Evolutionary conservation across 2,329 filamentous ascomycete species (phyloP).

Genomic region (Nothophaeocryptopus gaeumannii): DNA sequence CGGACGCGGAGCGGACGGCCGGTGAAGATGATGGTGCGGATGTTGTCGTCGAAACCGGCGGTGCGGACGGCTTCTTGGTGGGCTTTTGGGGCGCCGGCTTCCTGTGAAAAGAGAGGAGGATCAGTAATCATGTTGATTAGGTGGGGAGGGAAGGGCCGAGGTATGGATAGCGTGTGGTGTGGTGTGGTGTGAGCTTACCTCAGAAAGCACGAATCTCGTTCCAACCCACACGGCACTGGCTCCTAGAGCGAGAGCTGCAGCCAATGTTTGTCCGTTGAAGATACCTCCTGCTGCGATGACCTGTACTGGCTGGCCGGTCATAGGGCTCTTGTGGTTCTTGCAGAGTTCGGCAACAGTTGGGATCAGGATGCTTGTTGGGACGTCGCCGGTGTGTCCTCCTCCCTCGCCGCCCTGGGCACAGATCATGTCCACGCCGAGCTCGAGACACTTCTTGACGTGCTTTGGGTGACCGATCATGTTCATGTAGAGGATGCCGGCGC

Average conservation of each 20-base stretch:
- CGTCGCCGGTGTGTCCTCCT: slow-evolving; percentile 75
- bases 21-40: slow-evolving; percentile 98
- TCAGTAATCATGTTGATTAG: slow-evolving; percentile 11
- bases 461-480: slow-evolving; percentile 99
- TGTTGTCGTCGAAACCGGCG: slow-evolving; percentile 88
- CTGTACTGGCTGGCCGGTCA: slow-evolving; percentile 84
- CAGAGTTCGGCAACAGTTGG: slow-evolving; percentile 82
- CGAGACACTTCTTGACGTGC: slow-evolving; percentile 94
- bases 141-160: neutral
- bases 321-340: slow-evolving; percentile 76
- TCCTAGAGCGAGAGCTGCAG: slow-evolving; percentile 87
- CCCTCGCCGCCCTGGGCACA: slow-evolving; percentile 98
- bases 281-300: slow-evolving; percentile 93
- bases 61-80: slow-evolving; percentile 96
- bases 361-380: slow-evolving; percentile 88
- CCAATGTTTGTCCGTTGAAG: slow-evolving; percentile 86
- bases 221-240: slow-evolving; percentile 93
- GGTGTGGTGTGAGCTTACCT: slow-evolving; percentile 38
- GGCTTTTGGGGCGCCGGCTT: slow-evolving; percentile 87
- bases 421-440: slow-evolving; percentile 90
- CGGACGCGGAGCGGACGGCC: slow-evolving; percentile 90
- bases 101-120: slow-evolving; percentile 36
- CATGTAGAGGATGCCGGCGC: slow-evolving; percentile 88
- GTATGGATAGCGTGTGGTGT: neutral
- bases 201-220: slow-evolving; percentile 88